Evolutionary conservation across 306 rosid species (phyloP).

Genomic region (Hippophae rhamnoides): DNA sequence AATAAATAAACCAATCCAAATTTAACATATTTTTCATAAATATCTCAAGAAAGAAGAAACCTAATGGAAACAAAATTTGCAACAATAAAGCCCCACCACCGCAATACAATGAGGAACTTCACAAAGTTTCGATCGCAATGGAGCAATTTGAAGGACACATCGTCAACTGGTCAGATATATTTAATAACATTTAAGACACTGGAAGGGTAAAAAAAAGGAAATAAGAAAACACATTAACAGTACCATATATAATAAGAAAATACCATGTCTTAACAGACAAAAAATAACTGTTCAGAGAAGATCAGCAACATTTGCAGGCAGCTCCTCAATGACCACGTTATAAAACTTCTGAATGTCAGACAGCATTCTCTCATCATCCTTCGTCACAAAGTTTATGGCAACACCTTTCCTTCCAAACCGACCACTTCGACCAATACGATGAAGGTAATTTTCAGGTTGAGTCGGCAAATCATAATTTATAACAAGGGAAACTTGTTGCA

Average conservation of each 20-base stretch:
- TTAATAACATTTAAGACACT: constrained; percentile 31
- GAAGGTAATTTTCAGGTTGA: constrained; percentile 96
- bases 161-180: constrained; percentile 27
- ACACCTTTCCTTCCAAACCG: constrained; percentile 95
- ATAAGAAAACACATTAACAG: constrained; percentile 5
- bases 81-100: constrained; percentile 11
- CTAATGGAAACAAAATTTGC: constrained; percentile 18
- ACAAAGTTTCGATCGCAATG: constrained; percentile 16
- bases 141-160: constrained; percentile 10
- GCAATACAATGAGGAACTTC: constrained; percentile 8
- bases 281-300: constrained; percentile 54
- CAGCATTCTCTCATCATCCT: constrained; percentile 76
- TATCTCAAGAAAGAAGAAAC: no score
- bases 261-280: constrained; percentile 24
- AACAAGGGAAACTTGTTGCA: constrained; percentile 91
- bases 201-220: constrained; percentile 2
- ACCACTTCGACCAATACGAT: constrained; percentile 89
- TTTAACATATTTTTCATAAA: no score
- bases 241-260: constrained; percentile 18
- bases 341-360: constrained; percentile 87
- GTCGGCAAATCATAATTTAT: constrained; percentile 89
- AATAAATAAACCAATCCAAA: no score
- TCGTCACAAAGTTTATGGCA: constrained; percentile 81
- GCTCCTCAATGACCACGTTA: constrained; percentile 83
- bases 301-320: constrained; percentile 81